Evolutionary conservation across 2,329 filamentous ascomycete species (phyloP).

Genomic region (Ampelomyces quisqualis): DNA sequence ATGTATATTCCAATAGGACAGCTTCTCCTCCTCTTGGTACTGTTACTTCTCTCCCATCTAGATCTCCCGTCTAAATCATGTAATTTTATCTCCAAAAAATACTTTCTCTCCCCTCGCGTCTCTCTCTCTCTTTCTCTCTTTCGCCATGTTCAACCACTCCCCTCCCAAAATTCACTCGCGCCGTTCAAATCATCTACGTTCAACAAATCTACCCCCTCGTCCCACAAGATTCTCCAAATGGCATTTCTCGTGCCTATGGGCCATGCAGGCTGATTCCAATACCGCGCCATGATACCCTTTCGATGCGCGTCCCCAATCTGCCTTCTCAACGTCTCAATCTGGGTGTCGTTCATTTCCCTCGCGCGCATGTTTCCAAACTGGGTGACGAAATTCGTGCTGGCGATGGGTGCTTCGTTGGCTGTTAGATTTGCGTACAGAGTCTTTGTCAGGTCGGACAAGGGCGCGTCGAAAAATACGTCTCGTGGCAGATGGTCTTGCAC

Average conservation of each 20-base stretch:
- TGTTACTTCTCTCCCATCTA: no score
- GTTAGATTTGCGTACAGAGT: slow-evolving; percentile 50
- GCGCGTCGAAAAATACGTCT: slow-evolving; percentile 63
- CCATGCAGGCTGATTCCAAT: slow-evolving; percentile 64
- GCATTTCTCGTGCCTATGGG: slow-evolving; percentile 52
- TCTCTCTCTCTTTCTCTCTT: neutral
- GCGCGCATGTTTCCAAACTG: slow-evolving; percentile 45
- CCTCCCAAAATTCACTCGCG: slow-evolving; percentile 46
- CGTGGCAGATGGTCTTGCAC: slow-evolving; percentile 43
- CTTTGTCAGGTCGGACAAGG: slow-evolving; percentile 49
- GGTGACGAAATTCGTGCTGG: slow-evolving; percentile 53
- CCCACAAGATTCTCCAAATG: slow-evolving; percentile 57
- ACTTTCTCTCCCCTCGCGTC: neutral
- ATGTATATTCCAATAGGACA: no score
- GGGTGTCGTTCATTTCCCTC: slow-evolving; percentile 47
- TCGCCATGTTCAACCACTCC: slow-evolving; percentile 17
- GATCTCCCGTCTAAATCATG: no score
- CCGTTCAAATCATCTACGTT: slow-evolving; percentile 65
- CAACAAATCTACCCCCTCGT: slow-evolving; percentile 61
- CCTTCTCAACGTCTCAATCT: slow-evolving; percentile 52
- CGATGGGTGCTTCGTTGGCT: slow-evolving; percentile 54
- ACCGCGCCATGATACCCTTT: slow-evolving; percentile 60
- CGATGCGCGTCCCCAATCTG: slow-evolving; percentile 57
- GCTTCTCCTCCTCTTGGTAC: no score
- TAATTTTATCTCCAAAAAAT: no score